These are phyloP conservation scores for Mrakia gelida DNA, from an alignment of 768 basidiomycete genomes.

Conservation along the genomic window DNA sequence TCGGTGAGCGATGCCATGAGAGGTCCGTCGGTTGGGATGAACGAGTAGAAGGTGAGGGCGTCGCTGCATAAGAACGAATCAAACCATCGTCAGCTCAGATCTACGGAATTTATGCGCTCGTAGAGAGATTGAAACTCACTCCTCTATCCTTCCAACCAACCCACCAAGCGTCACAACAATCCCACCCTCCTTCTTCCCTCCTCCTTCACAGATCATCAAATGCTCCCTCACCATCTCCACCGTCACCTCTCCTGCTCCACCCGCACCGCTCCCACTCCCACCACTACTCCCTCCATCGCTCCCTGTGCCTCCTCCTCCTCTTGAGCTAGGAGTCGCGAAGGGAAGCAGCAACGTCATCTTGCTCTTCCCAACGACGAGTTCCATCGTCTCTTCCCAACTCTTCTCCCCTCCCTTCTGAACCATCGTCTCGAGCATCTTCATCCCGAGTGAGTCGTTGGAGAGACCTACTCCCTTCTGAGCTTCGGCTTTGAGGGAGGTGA, in stretches of 20 bases:
- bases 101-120: not conserved
- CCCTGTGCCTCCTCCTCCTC: constrained; percentile 49
- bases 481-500: constrained; percentile 45
- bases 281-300: not conserved
- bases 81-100: not conserved
- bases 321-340: constrained; percentile 50
- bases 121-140: constrained; percentile 48
- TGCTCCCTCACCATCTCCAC: constrained; percentile 80
- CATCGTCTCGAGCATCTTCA: constrained; percentile 44
- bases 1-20: constrained; percentile 17
- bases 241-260: constrained; percentile 48
- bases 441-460: constrained; percentile 43
- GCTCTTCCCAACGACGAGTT: constrained; percentile 38
- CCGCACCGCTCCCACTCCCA: not conserved
- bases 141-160: constrained; percentile 63
- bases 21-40: constrained; percentile 17
- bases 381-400: constrained; percentile 42
- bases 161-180: constrained; percentile 72
- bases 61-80: not conserved
- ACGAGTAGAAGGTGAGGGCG: constrained; percentile 20
- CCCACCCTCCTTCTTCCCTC: constrained; percentile 17
- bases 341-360: constrained; percentile 81
- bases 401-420: constrained; percentile 43
- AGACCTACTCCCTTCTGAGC: constrained; percentile 42
- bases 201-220: constrained; percentile 53